These are phyloP conservation scores for Salix dunnii DNA, from an alignment of 345 rosid genomes.

Conservation along the genomic window DNA sequence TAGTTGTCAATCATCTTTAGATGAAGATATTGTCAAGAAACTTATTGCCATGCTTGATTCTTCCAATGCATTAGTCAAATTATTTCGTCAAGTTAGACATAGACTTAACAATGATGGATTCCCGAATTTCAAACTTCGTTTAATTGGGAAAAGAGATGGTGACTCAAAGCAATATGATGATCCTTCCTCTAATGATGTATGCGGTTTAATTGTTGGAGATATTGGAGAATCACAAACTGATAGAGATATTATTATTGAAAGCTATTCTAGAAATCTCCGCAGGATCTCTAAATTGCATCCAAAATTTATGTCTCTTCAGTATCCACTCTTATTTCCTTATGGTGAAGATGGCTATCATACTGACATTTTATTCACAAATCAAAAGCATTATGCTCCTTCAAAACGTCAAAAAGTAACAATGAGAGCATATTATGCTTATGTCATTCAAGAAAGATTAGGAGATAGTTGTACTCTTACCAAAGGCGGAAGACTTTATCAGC, in stretches of 20 bases:
- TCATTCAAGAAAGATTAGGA: neutral
- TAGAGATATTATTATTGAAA: neutral
- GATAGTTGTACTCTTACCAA: neutral
- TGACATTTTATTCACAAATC: neutral
- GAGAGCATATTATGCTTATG: neutral
- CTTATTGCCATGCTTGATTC: neutral
- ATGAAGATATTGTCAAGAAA: neutral
- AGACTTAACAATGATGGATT: neutral
- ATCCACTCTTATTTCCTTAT: neutral
- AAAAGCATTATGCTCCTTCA: neutral
- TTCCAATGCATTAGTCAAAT: neutral
- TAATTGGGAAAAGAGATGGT: neutral
- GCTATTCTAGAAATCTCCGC: accelerated
- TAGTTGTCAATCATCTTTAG: accelerated
- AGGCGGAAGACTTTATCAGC: neutral
- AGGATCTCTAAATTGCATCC: neutral
- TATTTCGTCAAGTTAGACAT: neutral
- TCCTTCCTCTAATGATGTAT: neutral
- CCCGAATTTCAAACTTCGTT: neutral
- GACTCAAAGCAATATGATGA: neutral
- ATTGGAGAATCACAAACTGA: neutral
- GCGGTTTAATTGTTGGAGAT: neutral
- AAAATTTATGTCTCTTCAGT: neutral
- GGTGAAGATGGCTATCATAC: neutral
- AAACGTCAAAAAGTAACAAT: neutral